Percentiles rank a stretch among this genome's conserved stretches.
Conservation (phyloP, 164 flowering plant genomes). For the Magnolia officinalis region DNA sequence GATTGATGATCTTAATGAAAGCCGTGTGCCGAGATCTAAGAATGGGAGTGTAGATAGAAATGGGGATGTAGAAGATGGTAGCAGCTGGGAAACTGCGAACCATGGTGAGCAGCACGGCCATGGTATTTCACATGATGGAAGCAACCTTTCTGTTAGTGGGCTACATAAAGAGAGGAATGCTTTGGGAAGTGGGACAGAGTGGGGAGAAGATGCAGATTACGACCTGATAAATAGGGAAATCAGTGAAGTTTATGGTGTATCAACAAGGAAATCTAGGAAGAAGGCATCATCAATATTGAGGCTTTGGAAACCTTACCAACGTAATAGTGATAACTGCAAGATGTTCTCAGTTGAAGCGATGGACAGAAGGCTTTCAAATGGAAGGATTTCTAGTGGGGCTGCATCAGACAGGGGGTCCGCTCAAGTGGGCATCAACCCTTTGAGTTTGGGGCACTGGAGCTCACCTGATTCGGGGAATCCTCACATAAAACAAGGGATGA, state of each 20-base stretch:
- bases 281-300: constrained; percentile 64
- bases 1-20: constrained; percentile 25
- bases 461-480: constrained; percentile 68
- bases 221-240: constrained; percentile 49
- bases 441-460: constrained; percentile 65
- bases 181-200: constrained; percentile 59
- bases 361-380: constrained; percentile 55
- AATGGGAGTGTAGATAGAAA: constrained; percentile 29
- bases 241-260: constrained; percentile 57
- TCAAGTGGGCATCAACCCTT: constrained; percentile 47
- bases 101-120: constrained; percentile 78
- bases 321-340: constrained; percentile 55
- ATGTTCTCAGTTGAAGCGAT: constrained; percentile 49
- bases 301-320: constrained; percentile 64
- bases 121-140: constrained; percentile 67
- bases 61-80: constrained; percentile 74
- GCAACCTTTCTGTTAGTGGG: constrained; percentile 59
- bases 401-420: constrained; percentile 49
- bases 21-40: constrained; percentile 25
- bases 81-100: constrained; percentile 98
- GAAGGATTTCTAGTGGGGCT: constrained; percentile 38
- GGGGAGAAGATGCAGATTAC: constrained; percentile 60
- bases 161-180: constrained; percentile 40
- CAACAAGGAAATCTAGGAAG: constrained; percentile 36
- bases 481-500: constrained; percentile 55